Evolutionary conservation across 306 rosid genomes (phyloP).

Genomic region (Cicer pinnatifidum): DNA sequence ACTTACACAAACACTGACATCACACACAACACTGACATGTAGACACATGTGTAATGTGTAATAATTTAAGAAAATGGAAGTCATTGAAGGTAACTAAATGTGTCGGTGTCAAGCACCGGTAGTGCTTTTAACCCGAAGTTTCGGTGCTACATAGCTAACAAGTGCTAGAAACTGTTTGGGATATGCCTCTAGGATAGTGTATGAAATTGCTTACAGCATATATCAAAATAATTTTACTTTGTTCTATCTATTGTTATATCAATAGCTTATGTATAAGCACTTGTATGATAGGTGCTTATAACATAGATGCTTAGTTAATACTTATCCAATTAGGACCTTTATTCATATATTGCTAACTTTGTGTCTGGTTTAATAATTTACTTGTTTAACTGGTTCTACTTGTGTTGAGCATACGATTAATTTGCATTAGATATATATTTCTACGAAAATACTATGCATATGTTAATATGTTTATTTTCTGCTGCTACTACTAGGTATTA

Average conservation of each 20-base stretch:
- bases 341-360: neutral
- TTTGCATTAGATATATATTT: neutral
- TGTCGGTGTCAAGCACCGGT: neutral
- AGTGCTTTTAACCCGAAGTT: neutral
- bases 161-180: neutral
- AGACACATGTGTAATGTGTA: neutral
- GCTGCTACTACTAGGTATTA: neutral
- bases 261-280: no score
- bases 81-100: neutral
- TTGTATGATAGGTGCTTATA: no score
- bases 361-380: constrained; percentile 7
- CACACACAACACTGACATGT: neutral
- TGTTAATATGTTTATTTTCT: neutral
- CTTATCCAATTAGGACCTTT: neutral
- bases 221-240: no score
- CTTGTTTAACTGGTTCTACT: constrained; percentile 12
- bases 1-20: neutral
- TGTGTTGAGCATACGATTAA: constrained; percentile 14
- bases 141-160: neutral
- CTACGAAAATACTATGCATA: neutral
- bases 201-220: no score
- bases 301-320: no score
- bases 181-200: no score
- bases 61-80: neutral
- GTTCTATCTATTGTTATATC: no score